Base-by-base conservation (phyloP, 345 rosid genomes). In the Lepidium aucheri region DNA sequence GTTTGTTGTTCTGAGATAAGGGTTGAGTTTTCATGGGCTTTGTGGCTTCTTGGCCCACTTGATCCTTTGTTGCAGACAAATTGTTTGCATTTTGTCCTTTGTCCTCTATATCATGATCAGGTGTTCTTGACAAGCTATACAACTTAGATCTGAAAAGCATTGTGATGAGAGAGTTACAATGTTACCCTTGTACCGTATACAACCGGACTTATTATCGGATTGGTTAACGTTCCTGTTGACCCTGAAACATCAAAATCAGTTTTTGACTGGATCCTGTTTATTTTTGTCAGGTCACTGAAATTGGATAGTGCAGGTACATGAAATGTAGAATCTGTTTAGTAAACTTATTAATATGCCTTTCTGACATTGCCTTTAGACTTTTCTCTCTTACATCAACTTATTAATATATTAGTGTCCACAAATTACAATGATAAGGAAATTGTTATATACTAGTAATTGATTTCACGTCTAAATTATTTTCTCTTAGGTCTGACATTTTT, bases 291-390 rank as follows among this genome's bases (percentile, higher is more conserved):
- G 12, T 49, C 9, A 36, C 47, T 13, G 13, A 45, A 22, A 36
- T 26, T 49, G 60, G 51, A 40, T 60, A 43, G 47, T 70, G 74
- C n/a, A 70, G 41, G 62, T 68, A 70, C 68, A 62, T 53, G 16
- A 34, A 43, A 52, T 15, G 51, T 52, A 24, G 41, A 65, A 18
- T 24, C 54, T 43, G 53, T 33, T 51, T 60, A 51, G 14, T n/a
- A 60, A n/a, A n/a, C n/a, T n/a, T 40, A 58, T 38, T 39, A 49
- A 18, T 26, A 49, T 58, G 34, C 42, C 73, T 33, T 33, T 20
- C 57, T 46, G 45, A 32, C 53, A 60, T 50, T 60, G 8, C n/a
- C 26, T 16, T 24, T 50, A 20, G 60, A 61, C 68, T 61, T 60
- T 24, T 68, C 8, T 70, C 54, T 50, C 18, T 41, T 9, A 7